Base-by-base conservation (phyloP, 164 flowering plant genomes). In the Vitis rotundifolia region DNA sequence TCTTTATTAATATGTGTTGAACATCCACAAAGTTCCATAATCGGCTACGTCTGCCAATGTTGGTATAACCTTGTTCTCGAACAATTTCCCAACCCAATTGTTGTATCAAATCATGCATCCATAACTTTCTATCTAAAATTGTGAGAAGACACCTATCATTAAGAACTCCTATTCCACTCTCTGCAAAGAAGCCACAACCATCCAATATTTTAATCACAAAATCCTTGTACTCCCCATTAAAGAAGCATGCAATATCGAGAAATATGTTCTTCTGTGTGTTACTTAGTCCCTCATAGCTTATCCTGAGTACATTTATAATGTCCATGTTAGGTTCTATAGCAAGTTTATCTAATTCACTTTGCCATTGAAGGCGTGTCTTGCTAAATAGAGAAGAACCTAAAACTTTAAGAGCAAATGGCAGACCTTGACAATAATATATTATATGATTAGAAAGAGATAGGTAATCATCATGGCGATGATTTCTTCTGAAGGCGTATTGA, bases 1-100 rank as follows among this genome's bases (percentile, higher is more conserved):
- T 37, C 44, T 37, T 37, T 37, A 37, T 37, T 37, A 37, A 0
- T 5, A 37, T 37, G 44, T 6, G 44, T 37, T 37, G 44, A 37
- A 37, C 14, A 53, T 72, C 75, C 15, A 16, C 49, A 2, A n/a
- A 4, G 22, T 0, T 15, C 61, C 70, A 67, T 16, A 72, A 59
- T 12, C 70, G 59, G 53, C 70, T 66, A 1, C 70, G 66, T 29
- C 61, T 53, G 1, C 70, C 75, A 5, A 70, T 70, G 3, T 72
- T 6, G 44, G 44, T 49, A 1, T n/a, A 5, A 11, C 53, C 51
- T 53, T 66, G 61, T 7, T 72, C 10, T 1, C 61, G 63, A 29
- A 72, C 70, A 66, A 72, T 72, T 18, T 59, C 58, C 54, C 61
- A 8, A 1, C 63, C 70, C 70, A 71, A 57, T 29, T 71, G 64